phyloP scores from a whole-genome alignment of 2,329 filamentous ascomycete species.

The Aspergillus pseudonomiae region DNA sequence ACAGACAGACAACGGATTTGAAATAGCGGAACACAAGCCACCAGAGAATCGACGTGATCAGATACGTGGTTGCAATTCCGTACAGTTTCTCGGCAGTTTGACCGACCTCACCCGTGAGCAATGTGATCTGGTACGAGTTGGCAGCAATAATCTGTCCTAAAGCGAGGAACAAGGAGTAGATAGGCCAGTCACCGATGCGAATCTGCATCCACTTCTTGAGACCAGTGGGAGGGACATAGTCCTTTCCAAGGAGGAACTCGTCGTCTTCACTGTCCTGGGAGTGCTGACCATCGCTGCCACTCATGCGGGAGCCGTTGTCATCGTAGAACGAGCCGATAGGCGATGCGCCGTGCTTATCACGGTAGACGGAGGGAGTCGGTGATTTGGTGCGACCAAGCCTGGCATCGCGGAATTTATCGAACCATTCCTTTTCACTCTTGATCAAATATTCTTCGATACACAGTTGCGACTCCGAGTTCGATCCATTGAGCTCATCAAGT shows the following conservation, averaged over 20 bases:
- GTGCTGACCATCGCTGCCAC: constrained; percentile 30
- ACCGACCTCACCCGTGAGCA: constrained; percentile 66
- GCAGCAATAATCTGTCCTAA: constrained; percentile 66
- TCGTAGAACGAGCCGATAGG: constrained; percentile 47
- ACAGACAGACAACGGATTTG: constrained; percentile 60
- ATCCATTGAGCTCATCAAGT: constrained; percentile 58
- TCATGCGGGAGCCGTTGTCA: constrained; percentile 36
- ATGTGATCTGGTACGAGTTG: constrained; percentile 69
- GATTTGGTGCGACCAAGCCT: constrained; percentile 57
- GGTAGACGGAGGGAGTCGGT: constrained; percentile 38
- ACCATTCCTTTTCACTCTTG: constrained; percentile 70
- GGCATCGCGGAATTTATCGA: constrained; percentile 59
- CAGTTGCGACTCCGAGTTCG: constrained; percentile 60
- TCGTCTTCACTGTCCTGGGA: constrained; percentile 45
- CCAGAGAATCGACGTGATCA: constrained; percentile 62
- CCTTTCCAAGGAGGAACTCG: constrained; percentile 59
- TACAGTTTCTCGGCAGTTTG: constrained; percentile 63
- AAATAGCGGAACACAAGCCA: constrained; percentile 64
- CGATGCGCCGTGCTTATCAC: constrained; percentile 35
- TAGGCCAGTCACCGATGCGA: constrained; percentile 64
- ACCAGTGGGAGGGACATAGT: constrained; percentile 61
- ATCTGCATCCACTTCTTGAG: constrained; percentile 58
- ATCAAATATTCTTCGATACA: constrained; percentile 68
- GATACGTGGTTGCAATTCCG: constrained; percentile 62
- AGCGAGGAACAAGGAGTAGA: constrained; percentile 64